Evolutionary conservation across 805 yeast species (phyloP), one percentile per base, ranked within the genome.

Genomic region (Yarrowia yakushimensis): DNA sequence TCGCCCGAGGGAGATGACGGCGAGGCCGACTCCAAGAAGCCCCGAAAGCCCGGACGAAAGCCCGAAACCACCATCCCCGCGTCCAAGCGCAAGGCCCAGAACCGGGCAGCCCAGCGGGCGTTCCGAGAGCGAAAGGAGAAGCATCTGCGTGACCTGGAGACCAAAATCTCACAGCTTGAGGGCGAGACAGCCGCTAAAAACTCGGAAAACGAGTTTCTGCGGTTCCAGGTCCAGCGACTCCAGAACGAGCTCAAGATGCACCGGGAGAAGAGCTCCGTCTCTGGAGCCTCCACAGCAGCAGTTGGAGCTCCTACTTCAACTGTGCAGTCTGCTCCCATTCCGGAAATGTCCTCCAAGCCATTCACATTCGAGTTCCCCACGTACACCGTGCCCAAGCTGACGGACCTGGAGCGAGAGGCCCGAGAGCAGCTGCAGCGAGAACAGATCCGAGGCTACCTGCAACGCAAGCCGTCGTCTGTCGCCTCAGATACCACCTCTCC

Each of bases 81-180:
- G 71, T 85, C 84, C 69, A 93, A 90, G 78, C 80, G 99, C 68
- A 90, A 96, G 15, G 97, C 97, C 2, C 98, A 94, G 76, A 93
- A 94, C 74, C 82, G 98, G 69, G 97, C 97, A 3, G 98, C 98
- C n/a, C 99, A 94, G 75, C 80, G 98, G 62, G 98, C 98, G 7
- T 93, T 90, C 75, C 80, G 98, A 63, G 98, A 94, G 75, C 83
- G 98, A 65, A 93, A 93, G 73, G 98, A 93, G 73, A 81, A 80
- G 57, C 90, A 88, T 70, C 82, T 94, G 85, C 83, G 84, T 70
- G 96, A 90, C 66, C 79, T 93, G 65, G 97, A 92, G 72, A 85
- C 84, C 50, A 85, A 88, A 68, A 96, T 93, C 13, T 74, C 79
- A 57, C 73, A 77, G 67, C 79, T 93, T 67, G 97, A 94, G 73